Conservation (phyloP, 768 basidiomycete genomes). For the Cubamyces sp. region DNA sequence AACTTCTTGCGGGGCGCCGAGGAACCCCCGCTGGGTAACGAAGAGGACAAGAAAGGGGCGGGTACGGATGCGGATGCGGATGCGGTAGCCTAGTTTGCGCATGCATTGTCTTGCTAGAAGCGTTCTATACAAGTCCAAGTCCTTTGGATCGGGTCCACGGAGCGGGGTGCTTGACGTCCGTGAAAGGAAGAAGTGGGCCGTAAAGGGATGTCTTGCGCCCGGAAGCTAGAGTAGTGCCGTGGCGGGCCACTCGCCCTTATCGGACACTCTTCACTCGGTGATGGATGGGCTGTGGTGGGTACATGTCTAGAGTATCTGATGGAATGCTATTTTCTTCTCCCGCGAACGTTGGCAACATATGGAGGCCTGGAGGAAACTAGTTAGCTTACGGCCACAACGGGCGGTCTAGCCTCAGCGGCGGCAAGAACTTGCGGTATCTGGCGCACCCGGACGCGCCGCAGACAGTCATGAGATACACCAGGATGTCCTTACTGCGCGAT, state of each 20-base stretch:
- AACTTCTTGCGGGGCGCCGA: slow-evolving; percentile 54
- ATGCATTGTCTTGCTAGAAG: too few species aligned
- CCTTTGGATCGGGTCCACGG: too few species aligned
- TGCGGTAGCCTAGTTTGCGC: background rate
- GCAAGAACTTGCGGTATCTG: background rate
- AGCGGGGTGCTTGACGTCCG: too few species aligned
- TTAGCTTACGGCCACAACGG: background rate
- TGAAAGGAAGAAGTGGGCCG: too few species aligned
- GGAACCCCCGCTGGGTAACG: slow-evolving; percentile 46
- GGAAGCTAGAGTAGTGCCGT: too few species aligned
- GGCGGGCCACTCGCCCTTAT: background rate
- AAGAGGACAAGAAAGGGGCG: slow-evolving; percentile 23
- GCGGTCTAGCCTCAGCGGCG: background rate
- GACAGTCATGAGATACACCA: too few species aligned
- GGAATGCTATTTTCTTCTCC: slow-evolving; percentile 11
- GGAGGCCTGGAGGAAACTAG: background rate
- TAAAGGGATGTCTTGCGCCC: too few species aligned
- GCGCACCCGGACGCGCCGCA: too few species aligned
- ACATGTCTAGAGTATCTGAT: slow-evolving; percentile 9
- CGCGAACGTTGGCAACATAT: slow-evolving; percentile 10
- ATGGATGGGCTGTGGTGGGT: too few species aligned
- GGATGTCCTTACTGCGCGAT: too few species aligned
- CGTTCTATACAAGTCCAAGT: too few species aligned
- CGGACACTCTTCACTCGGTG: background rate
- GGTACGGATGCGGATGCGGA: background rate